Evolutionary conservation across 2,329 filamentous ascomycete genomes (phyloP).

Genomic region (Aspergillus novofumigatus): DNA sequence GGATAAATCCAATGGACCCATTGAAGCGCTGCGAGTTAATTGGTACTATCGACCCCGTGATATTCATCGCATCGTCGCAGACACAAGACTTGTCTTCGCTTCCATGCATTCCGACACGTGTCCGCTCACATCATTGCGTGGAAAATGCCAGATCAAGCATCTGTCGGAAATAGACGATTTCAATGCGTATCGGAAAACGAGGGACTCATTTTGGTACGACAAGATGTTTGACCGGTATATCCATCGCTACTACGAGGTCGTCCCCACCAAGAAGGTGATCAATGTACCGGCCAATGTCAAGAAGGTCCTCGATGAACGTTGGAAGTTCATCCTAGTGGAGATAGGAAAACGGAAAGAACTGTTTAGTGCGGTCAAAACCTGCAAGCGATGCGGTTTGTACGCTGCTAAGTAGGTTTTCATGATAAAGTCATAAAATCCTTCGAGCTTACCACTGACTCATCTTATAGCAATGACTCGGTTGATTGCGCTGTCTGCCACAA

Average conservation of each 20-base stretch:
- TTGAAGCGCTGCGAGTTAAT: slow-evolving; percentile 89
- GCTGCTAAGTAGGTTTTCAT: slow-evolving; percentile 70
- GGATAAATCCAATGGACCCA: slow-evolving; percentile 66
- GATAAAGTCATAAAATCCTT: background rate
- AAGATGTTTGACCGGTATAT: slow-evolving; percentile 98
- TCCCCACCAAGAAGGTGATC: slow-evolving; percentile 86
- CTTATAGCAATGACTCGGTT: slow-evolving; percentile 77
- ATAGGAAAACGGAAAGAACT: slow-evolving; percentile 90
- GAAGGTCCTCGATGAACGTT: slow-evolving; percentile 89
- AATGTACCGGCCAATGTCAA: slow-evolving; percentile 95
- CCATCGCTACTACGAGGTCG: slow-evolving; percentile 94
- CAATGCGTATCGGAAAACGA: slow-evolving; percentile 76
- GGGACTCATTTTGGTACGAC: slow-evolving; percentile 93
- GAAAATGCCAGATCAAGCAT: slow-evolving; percentile 88
- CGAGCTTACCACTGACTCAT: slow-evolving; percentile 20
- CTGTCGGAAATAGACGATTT: slow-evolving; percentile 78
- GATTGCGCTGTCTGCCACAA: slow-evolving; percentile 93
- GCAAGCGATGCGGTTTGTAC: slow-evolving; percentile 87
- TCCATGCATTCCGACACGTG: slow-evolving; percentile 99
- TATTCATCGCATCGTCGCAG: slow-evolving; percentile 85
- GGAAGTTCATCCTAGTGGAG: slow-evolving; percentile 95
- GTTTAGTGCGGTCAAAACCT: slow-evolving; percentile 91
- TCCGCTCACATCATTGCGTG: slow-evolving; percentile 84
- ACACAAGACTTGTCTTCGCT: slow-evolving; percentile 86
- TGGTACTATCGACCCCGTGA: slow-evolving; percentile 98